Percentiles rank a stretch among this genome's conserved stretches.
Conservation (phyloP, 1,139 yeast genomes). For the Saccharomyces pastorianus region DNA sequence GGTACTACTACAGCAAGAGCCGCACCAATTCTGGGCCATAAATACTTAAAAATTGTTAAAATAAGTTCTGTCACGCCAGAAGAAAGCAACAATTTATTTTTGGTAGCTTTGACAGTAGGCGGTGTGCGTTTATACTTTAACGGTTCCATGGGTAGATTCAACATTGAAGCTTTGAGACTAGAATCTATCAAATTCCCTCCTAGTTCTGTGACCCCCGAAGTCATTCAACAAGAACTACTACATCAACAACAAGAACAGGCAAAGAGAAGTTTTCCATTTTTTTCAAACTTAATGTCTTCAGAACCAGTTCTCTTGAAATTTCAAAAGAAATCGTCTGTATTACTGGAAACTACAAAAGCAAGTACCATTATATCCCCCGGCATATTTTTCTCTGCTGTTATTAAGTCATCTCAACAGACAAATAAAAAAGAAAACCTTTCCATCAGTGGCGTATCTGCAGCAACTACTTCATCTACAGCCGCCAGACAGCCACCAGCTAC, state of each 20-base stretch:
- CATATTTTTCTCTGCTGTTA: conserved; percentile 52
- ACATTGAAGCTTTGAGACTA: conserved; percentile 39
- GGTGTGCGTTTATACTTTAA: conserved; percentile 77
- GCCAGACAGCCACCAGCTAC: conserved; percentile 3
- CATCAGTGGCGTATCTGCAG: neutral
- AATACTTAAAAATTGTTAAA: conserved; percentile 45
- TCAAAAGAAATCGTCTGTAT: conserved; percentile 37
- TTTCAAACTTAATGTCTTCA: conserved; percentile 24
- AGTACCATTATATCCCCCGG: conserved; percentile 72
- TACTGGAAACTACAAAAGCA: conserved; percentile 36
- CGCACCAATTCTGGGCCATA: conserved; percentile 34
- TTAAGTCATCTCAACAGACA: conserved; percentile 25
- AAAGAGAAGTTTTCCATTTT: conserved; percentile 29
- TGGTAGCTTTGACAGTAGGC: conserved; percentile 77
- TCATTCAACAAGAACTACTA: conserved; percentile 39
- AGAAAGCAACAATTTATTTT: conserved; percentile 64
- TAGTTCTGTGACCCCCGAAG: conserved; percentile 51
- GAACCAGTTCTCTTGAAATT: conserved; percentile 32
- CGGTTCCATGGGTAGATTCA: conserved; percentile 36
- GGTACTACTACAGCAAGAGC: conserved; percentile 45
- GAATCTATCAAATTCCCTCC: conserved; percentile 69
- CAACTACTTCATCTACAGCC: neutral
- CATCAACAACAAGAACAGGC: conserved; percentile 37
- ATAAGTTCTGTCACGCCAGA: conserved; percentile 52
- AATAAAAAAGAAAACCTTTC: neutral